Percentiles rank a stretch among this genome's conserved stretches.
phyloP scores from a whole-genome alignment of 805 yeast species.

The Barnettozyma salicaria region DNA sequence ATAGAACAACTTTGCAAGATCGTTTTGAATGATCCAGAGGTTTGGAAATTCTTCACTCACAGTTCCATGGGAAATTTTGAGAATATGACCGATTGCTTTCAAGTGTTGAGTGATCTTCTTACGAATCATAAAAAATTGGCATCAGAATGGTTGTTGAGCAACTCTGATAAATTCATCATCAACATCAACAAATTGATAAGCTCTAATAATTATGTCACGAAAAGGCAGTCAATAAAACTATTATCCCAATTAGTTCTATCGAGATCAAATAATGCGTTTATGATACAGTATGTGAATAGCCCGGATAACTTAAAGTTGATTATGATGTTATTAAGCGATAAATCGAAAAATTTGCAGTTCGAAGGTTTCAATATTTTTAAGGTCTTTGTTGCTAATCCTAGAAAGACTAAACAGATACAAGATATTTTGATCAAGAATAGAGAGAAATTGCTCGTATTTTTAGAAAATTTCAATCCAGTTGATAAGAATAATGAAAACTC shows the following conservation, averaged over 20 bases:
- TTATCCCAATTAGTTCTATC: conserved; percentile 66
- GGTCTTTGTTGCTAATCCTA: conserved; percentile 94
- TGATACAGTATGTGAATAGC: conserved; percentile 72
- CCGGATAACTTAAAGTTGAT: conserved; percentile 79
- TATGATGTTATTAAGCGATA: conserved; percentile 83
- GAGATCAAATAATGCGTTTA: conserved; percentile 62
- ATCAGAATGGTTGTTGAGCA: conserved; percentile 55
- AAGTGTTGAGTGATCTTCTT: conserved; percentile 64
- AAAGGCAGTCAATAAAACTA: conserved; percentile 80
- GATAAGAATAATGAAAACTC: conserved; percentile 52
- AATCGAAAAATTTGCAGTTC: conserved; percentile 78
- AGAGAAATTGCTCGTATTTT: conserved; percentile 63
- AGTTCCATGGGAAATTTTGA: conserved; percentile 77
- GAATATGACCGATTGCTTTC: conserved; percentile 83
- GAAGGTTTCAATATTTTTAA: conserved; percentile 94
- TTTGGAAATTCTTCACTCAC: conserved; percentile 83
- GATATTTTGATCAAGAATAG: conserved; percentile 84
- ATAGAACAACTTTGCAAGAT: conserved; percentile 62
- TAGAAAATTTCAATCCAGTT: conserved; percentile 56
- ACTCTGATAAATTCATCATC: conserved; percentile 52
- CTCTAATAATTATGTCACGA: conserved; percentile 82
- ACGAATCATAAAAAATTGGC: conserved; percentile 65
- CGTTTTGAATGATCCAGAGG: conserved; percentile 49
- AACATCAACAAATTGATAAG: conserved; percentile 65
- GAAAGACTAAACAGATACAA: conserved; percentile 68